Evolutionary conservation across 139 green algal species (phyloP).

Genomic region (Chlamydomonas sphaeroides): DNA sequence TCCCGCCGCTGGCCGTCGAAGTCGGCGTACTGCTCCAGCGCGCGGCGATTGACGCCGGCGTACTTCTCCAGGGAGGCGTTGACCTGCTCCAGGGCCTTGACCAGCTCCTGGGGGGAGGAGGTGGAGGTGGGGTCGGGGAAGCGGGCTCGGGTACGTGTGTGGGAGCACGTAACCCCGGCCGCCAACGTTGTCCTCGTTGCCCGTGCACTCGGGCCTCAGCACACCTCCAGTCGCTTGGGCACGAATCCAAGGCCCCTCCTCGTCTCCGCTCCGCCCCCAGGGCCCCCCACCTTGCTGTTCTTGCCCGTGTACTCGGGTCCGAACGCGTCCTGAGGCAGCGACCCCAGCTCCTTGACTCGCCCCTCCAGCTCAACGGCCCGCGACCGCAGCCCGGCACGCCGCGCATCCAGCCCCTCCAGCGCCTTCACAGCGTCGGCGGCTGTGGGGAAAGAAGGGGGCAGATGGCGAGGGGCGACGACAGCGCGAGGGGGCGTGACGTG

Average conservation of each 20-base stretch:
- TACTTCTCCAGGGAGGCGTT: slow-evolving; percentile 73
- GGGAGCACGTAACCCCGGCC: too few species aligned
- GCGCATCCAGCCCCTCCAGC: slow-evolving; percentile 73
- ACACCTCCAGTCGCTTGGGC: too few species aligned
- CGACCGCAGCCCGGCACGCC: slow-evolving; percentile 57
- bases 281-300: slow-evolving; percentile 53
- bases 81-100: slow-evolving; percentile 10
- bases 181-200: too few species aligned
- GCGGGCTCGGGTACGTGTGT: background rate
- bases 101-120: slow-evolving; percentile 2
- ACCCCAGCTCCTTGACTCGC: slow-evolving; percentile 92
- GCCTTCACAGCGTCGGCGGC: slow-evolving; percentile 47
- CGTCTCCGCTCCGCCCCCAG: too few species aligned
- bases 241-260: too few species aligned
- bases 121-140: background rate
- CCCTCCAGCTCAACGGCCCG: slow-evolving; percentile 78
- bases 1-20: slow-evolving; percentile 94
- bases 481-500: background rate
- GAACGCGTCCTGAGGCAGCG: slow-evolving; percentile 88
- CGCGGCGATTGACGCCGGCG: slow-evolving; percentile 94
- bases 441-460: background rate
- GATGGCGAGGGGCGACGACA: background rate
- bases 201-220: too few species aligned
- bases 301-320: slow-evolving; percentile 75
- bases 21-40: slow-evolving; percentile 94